These are phyloP conservation scores for Peniophora sp. DNA, from an alignment of 1,284 basidiomycete genomes.

Conservation along the genomic window DNA sequence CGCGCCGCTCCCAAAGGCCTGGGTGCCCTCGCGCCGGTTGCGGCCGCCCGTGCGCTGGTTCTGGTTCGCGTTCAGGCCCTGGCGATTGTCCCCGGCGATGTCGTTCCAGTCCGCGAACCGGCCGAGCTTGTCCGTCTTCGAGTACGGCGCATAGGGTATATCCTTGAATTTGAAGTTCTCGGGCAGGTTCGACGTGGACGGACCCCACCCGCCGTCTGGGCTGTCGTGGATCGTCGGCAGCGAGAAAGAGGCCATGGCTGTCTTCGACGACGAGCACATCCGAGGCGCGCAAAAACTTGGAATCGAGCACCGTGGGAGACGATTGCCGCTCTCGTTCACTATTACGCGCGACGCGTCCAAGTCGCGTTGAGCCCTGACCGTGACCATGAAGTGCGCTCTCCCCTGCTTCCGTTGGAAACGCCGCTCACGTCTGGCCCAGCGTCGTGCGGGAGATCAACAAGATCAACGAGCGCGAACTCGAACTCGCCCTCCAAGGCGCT, in stretches of 20 bases:
- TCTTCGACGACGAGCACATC: constrained; percentile 11
- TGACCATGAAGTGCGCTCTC: constrained; percentile 58
- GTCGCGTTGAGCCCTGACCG: neutral
- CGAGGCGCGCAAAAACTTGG: constrained; percentile 1
- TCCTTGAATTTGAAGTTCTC: constrained; percentile 81
- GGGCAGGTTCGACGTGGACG: constrained; percentile 67
- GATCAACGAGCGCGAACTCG: constrained; percentile 91
- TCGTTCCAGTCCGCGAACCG: constrained; percentile 98
- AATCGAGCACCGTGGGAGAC: constrained; percentile 9
- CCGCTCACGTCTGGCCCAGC: constrained; percentile 33
- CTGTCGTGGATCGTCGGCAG: constrained; percentile 75
- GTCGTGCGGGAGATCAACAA: constrained; percentile 89
- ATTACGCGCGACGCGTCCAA: neutral
- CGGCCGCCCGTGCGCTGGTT: constrained; percentile 39
- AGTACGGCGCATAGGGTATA: constrained; percentile 95
- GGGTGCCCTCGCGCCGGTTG: constrained; percentile 57
- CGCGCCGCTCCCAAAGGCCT: constrained; percentile 75
- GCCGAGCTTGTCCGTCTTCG: constrained; percentile 96
- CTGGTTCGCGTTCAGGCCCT: constrained; percentile 42
- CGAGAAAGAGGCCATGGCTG: constrained; percentile 63
- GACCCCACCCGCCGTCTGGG: constrained; percentile 78
- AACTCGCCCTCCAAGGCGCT: constrained; percentile 63
- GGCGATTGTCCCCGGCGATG: constrained; percentile 55
- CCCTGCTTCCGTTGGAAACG: neutral
- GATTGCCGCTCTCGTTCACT: neutral